These are phyloP conservation scores for Verruconis gallopava DNA, from an alignment of 2,329 filamentous ascomycete genomes.

Conservation along the genomic window DNA sequence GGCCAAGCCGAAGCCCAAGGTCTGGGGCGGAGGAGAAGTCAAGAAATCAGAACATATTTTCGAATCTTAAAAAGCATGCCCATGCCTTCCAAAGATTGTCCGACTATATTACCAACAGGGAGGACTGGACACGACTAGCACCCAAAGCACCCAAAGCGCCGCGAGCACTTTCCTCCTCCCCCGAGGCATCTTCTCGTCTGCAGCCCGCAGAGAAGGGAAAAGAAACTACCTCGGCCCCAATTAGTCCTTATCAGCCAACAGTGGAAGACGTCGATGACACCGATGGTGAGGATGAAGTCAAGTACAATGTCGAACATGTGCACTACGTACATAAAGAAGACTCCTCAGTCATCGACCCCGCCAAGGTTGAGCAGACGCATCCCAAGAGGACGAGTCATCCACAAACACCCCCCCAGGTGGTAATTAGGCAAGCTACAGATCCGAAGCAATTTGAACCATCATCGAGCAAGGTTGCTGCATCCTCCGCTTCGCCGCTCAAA, in stretches of 20 bases:
- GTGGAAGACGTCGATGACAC: conserved; percentile 8
- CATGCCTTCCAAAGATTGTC: not conserved
- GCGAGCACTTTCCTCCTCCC: not conserved
- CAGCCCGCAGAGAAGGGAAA: not conserved
- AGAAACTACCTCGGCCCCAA: conserved; percentile 1
- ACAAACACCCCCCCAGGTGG: conserved; percentile 5
- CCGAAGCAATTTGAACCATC: not conserved
- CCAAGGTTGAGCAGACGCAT: not conserved
- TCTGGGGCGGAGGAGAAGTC: not conserved
- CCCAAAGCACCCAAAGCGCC: not conserved
- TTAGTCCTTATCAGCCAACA: conserved; percentile 8
- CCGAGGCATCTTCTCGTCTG: not conserved
- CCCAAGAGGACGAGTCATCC: not conserved
- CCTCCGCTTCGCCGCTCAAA: conserved; percentile 1
- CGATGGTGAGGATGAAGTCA: conserved; percentile 4
- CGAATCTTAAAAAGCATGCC: conserved; percentile 3
- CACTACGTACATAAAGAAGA: conserved; percentile 1
- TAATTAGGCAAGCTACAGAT: conserved; percentile 7
- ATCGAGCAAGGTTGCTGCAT: not conserved
- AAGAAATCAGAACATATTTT: not conserved
- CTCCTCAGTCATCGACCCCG: not conserved
- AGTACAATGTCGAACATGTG: conserved; percentile 1
- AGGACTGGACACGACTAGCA: conserved; percentile 6
- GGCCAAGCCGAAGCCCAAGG: not conserved
- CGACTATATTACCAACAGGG: conserved; percentile 4